Evolutionary conservation across 2,329 filamentous ascomycete genomes (phyloP).

Genomic region (Penicillium glabrum): DNA sequence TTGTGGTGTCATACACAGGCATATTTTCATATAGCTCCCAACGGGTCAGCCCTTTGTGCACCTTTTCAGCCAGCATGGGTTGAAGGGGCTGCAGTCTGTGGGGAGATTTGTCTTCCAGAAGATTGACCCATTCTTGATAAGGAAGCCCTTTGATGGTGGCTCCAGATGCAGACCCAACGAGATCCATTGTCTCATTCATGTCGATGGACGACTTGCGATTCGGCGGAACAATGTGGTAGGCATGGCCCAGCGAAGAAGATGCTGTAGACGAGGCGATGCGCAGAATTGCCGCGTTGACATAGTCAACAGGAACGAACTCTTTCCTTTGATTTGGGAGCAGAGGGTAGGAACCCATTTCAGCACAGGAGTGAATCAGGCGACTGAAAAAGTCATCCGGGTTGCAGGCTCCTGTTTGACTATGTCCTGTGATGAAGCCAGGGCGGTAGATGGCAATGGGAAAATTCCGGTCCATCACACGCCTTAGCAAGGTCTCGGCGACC

Average conservation of each 20-base stretch:
- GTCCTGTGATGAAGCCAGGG: conserved; percentile 77
- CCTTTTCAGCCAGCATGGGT: conserved; percentile 26
- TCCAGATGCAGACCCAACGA: neutral
- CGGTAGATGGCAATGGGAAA: conserved; percentile 71
- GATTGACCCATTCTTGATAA: too few relatives aligned
- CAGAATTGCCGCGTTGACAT: conserved; percentile 19
- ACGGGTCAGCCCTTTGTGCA: conserved; percentile 17
- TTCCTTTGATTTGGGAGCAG: conserved; percentile 23
- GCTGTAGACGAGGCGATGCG: conserved; percentile 17
- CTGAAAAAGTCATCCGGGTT: conserved; percentile 84
- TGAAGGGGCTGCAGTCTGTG: neutral
- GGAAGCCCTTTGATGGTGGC: too few relatives aligned
- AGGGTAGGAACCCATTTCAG: conserved; percentile 60
- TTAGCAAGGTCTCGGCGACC: conserved; percentile 66
- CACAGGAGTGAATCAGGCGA: conserved; percentile 74
- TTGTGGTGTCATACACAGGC: conserved; percentile 21
- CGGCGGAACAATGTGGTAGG: neutral
- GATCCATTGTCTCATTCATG: neutral
- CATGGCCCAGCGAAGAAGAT: neutral
- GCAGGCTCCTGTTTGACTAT: conserved; percentile 59
- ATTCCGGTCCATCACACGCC: conserved; percentile 70
- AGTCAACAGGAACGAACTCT: conserved; percentile 30
- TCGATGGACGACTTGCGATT: neutral
- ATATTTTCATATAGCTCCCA: conserved; percentile 30
- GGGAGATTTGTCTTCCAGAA: too few relatives aligned